Percentiles rank a stretch among this genome's conserved stretches.
Conservation (phyloP, 1,284 basidiomycete species). For the Schizopora paradoxa region DNA sequence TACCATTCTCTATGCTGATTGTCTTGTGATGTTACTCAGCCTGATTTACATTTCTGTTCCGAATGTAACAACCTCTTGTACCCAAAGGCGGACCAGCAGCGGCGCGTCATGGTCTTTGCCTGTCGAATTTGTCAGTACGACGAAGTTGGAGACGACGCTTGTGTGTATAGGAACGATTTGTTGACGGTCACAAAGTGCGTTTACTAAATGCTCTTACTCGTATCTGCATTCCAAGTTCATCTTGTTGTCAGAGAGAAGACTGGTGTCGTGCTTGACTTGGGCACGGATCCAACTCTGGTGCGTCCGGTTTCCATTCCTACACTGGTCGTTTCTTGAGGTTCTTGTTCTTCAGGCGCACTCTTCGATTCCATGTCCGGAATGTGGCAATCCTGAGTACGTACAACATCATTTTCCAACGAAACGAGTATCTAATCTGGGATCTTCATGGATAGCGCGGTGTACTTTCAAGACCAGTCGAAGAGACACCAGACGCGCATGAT, state of each 20-base stretch:
- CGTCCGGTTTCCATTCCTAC: conserved; percentile 25
- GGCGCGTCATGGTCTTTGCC: conserved; percentile 85
- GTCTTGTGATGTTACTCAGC: conserved; percentile 44
- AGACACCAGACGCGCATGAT: conserved; percentile 90
- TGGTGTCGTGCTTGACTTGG: conserved; percentile 87
- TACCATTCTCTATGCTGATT: too few species aligned
- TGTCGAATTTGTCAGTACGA: conserved; percentile 92
- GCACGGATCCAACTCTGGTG: conserved; percentile 87
- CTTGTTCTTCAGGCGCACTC: conserved; percentile 54
- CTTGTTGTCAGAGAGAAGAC: conserved; percentile 71
- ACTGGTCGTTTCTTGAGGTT: conserved; percentile 3
- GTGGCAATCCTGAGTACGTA: conserved; percentile 68
- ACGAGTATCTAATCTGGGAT: conserved; percentile 13
- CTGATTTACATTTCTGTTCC: conserved; percentile 80
- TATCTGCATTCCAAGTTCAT: conserved; percentile 9
- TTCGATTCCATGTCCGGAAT: conserved; percentile 59
- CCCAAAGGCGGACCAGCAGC: conserved; percentile 84
- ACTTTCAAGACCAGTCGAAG: conserved; percentile 93
- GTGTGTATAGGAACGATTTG: conserved; percentile 92
- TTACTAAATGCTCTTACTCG: neutral
- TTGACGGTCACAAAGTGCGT: conserved; percentile 89
- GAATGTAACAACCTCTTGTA: conserved; percentile 96
- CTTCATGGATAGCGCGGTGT: conserved; percentile 65
- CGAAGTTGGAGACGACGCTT: conserved; percentile 81
- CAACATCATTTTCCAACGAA: conserved; percentile 3